Percentiles rank a stretch among this genome's conserved stretches.
Conservation (phyloP, 129 eudicot species). For the Ambrosia artemisiifolia region DNA sequence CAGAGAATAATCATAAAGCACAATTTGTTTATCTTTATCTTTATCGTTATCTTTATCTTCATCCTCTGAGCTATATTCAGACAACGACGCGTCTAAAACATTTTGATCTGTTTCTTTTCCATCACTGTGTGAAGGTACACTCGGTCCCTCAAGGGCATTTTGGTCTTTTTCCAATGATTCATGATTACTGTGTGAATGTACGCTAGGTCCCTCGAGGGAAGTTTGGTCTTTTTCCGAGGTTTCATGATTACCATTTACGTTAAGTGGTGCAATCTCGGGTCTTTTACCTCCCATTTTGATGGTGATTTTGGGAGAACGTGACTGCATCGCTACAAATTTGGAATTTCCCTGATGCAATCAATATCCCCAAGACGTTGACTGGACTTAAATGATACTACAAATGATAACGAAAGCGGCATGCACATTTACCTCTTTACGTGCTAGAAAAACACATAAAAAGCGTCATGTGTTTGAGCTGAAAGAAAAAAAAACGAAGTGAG, state of each 20-base stretch:
- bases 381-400: not conserved
- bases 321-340: slow-evolving; percentile 39
- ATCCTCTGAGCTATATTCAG: slow-evolving; percentile 22
- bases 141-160: slow-evolving; percentile 20
- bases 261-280: slow-evolving; percentile 11
- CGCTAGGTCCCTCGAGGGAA: slow-evolving; percentile 18
- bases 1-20: slow-evolving; percentile 51
- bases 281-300: slow-evolving; percentile 44
- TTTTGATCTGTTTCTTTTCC: slow-evolving; percentile 25
- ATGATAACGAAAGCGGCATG: slow-evolving; percentile 5
- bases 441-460: slow-evolving; percentile 12
- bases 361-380: not conserved
- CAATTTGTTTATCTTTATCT: slow-evolving; percentile 42
- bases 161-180: slow-evolving; percentile 32
- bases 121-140: slow-evolving; percentile 5
- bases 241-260: slow-evolving; percentile 14
- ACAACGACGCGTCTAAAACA: slow-evolving; percentile 19
- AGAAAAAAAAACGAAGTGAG: not conserved
- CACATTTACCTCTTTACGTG: slow-evolving; percentile 14
- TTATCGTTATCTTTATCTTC: slow-evolving; percentile 38
- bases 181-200: slow-evolving; percentile 10
- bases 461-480: not conserved
- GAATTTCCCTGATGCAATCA: slow-evolving; percentile 29
- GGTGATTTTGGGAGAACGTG: slow-evolving; percentile 44
- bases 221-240: slow-evolving; percentile 29